Evolutionary conservation across 192 early-diverging fungal genomes (phyloP), one percentile per base, ranked within the genome.

Genomic region (Podila clonocystis): DNA sequence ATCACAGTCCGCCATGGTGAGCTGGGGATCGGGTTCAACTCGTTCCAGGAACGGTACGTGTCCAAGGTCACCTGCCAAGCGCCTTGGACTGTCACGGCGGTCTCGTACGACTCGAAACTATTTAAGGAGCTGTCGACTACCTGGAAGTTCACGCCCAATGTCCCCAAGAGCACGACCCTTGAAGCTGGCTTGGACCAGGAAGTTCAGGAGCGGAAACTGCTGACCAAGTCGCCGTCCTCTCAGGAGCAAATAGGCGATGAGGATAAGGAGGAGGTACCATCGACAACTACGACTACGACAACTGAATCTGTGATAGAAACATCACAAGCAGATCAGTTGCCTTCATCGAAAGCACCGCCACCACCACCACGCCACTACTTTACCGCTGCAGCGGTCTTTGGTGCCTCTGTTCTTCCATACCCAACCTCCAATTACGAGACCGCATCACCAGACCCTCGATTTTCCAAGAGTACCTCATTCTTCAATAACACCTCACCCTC

Each of bases 11-110:
- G 93, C 72, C 78, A 88, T 50, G 96, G 94, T 1, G 92, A 94
- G 74, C 85, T 98, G 33, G 88, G 87, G 0, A 91, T 97, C 20
- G 95, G 95, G 4, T 98, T 95, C 78, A 85, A 92, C 33, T 83
- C 89, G 0, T 89, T 96, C 55, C 86, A 87, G 64, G 97, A 98
- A 74, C 82, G 83, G 7, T 98, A 98, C 70, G 88, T 88, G 19
- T 95, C 94, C 28, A 84, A 79, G 29, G 95, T 98, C 3, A 89
- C 86, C 12, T 92, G 91, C 68, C 84, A 91, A 19, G 82, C 87
- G 50, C 86, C 91, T 19, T 67, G 86, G 68, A 75, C 84, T 24
- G 93, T 98, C 15, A 75, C 85, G 57, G 96, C 91, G 50, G 75
- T 77, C 4, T 71, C 67, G 3, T 82, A 77, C 36, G 77, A 80